These are phyloP conservation scores for Phytophthora europaea DNA, from an alignment of 352 stramenopile species.

Conservation along the genomic window DNA sequence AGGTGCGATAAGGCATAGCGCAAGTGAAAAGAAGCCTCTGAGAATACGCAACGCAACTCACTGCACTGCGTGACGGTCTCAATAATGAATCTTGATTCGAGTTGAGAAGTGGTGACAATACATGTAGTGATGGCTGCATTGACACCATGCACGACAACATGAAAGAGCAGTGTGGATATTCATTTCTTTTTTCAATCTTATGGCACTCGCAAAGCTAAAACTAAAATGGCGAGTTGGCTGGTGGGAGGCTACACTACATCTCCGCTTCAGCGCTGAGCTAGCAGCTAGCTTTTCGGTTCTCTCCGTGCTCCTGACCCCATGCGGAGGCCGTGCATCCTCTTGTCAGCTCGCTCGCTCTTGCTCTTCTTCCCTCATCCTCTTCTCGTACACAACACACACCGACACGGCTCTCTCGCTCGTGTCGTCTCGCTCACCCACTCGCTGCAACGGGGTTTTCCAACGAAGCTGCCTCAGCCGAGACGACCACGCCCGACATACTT, in stretches of 20 bases:
- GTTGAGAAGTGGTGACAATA: not conserved
- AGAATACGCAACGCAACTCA: not conserved
- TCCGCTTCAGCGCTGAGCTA: conserved; percentile 24
- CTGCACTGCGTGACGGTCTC: not conserved
- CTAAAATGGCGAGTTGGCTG: conserved; percentile 39
- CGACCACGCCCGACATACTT: conserved; percentile 19
- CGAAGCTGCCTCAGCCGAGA: conserved; percentile 29
- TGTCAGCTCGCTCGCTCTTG: conserved; percentile 31
- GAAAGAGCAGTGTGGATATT: conserved; percentile 35
- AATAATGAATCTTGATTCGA: not conserved
- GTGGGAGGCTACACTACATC: conserved; percentile 17
- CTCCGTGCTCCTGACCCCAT: not conserved
- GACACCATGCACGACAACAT: not conserved
- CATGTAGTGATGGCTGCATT: no score
- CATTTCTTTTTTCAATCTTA: conserved; percentile 45
- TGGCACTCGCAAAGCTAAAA: conserved; percentile 48
- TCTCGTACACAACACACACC: conserved; percentile 52
- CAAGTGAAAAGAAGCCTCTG: not conserved
- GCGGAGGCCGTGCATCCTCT: conserved; percentile 9
- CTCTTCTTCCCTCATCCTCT: conserved; percentile 21
- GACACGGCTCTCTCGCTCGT: conserved; percentile 52
- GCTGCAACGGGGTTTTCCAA: conserved; percentile 30
- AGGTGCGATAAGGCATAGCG: not conserved
- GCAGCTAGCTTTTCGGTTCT: conserved; percentile 9
- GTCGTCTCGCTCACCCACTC: conserved; percentile 34